Percentiles rank a stretch among this genome's conserved stretches.
Conservation (phyloP, 495 filamentous ascomycete genomes). For the Melanomma pulvis-pyrius region DNA sequence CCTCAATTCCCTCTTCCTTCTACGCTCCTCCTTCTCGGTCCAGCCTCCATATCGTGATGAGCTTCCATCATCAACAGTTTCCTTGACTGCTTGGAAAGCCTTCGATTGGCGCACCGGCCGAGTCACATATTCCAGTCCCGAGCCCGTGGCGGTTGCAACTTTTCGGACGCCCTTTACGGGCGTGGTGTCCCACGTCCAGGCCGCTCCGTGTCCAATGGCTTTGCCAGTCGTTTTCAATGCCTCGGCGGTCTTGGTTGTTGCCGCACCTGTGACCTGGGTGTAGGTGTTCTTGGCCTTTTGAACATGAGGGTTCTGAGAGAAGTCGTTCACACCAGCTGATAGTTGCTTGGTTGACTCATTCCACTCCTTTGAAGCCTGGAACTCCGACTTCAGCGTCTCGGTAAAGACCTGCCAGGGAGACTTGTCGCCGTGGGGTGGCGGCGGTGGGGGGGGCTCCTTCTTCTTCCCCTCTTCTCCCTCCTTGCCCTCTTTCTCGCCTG, state of each 20-base stretch:
- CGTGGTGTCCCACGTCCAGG: constrained; percentile 95
- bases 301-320: constrained; percentile 93
- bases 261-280: constrained; percentile 75
- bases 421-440: constrained; percentile 95
- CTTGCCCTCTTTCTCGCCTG: constrained; percentile 48
- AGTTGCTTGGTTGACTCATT: constrained; percentile 96
- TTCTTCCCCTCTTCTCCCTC: constrained; percentile 62
- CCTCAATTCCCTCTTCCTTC: constrained; percentile 70
- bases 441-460: constrained; percentile 72
- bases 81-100: constrained; percentile 88
- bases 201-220: constrained; percentile 83
- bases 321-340: constrained; percentile 81
- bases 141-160: constrained; percentile 80
- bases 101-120: constrained; percentile 91
- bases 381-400: constrained; percentile 87
- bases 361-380: constrained; percentile 98
- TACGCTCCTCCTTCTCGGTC: constrained; percentile 91
- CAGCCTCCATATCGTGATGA: constrained; percentile 95
- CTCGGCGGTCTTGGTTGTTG: constrained; percentile 69
- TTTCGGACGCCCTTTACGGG: constrained; percentile 91
- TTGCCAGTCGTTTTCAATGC: constrained; percentile 83
- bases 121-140: constrained; percentile 88
- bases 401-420: constrained; percentile 98
- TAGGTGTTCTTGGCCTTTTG: constrained; percentile 84
- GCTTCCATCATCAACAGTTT: constrained; percentile 95